These are phyloP conservation scores for Phytophthora boehmeriae DNA, from an alignment of 352 stramenopile genomes.

Conservation along the genomic window DNA sequence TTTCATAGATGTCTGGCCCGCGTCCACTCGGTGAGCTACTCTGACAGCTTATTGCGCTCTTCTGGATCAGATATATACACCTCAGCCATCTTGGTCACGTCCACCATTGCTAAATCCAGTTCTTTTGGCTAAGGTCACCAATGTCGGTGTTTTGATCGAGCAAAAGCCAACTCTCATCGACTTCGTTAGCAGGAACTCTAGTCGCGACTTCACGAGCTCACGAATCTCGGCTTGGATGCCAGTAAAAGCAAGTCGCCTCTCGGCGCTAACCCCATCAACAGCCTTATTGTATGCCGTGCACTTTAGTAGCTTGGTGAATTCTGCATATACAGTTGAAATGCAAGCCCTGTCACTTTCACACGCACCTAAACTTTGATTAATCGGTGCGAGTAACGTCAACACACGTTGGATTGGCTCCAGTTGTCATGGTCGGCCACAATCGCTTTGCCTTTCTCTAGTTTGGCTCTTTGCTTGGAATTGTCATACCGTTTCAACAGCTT, in stretches of 20 bases:
- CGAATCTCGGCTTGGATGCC: neutral
- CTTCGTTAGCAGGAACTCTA: neutral
- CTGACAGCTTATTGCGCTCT: neutral
- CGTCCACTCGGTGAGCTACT: neutral
- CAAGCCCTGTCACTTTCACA: neutral
- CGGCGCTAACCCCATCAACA: too few species aligned
- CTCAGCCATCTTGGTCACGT: neutral
- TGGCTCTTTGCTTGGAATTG: neutral
- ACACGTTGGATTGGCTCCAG: neutral
- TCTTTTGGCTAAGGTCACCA: neutral
- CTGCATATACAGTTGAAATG: neutral
- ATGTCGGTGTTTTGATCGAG: neutral
- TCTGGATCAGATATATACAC: neutral
- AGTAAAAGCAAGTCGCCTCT: neutral
- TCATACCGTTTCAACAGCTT: neutral
- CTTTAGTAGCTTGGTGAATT: neutral
- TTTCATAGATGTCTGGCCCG: neutral
- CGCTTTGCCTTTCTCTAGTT: neutral
- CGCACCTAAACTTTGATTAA: neutral
- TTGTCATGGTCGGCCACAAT: neutral
- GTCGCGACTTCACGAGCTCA: neutral
- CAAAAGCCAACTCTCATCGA: neutral
- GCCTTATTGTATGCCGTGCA: neutral
- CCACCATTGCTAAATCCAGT: neutral
- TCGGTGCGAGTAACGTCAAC: neutral